phyloP scores from a whole-genome alignment of 352 stramenopile genomes.

The Phytophthora quininea region DNA sequence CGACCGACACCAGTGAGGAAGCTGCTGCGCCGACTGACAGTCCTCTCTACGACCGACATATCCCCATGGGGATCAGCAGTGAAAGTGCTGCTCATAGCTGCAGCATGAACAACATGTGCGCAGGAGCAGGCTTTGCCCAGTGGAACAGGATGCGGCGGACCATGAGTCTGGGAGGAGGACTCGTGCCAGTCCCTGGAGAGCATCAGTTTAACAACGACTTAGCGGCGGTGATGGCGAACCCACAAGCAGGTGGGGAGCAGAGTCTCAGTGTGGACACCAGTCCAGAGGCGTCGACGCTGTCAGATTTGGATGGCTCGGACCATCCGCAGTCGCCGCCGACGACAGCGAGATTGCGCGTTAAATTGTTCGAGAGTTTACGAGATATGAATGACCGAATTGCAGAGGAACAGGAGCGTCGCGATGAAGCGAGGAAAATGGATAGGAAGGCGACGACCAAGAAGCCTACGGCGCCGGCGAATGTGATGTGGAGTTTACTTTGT shows the following conservation, averaged over 20 bases:
- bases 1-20: slow-evolving; percentile 75
- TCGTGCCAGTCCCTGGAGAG: slow-evolving; percentile 49
- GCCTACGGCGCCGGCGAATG: slow-evolving; percentile 28
- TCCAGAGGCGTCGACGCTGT: slow-evolving; percentile 25
- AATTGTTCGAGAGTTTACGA: slow-evolving; percentile 60
- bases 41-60: slow-evolving; percentile 27
- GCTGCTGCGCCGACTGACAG: slow-evolving; percentile 17
- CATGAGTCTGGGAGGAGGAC: slow-evolving; percentile 29
- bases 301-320: slow-evolving; percentile 37
- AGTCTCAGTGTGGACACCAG: slow-evolving; percentile 30
- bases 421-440: slow-evolving; percentile 35
- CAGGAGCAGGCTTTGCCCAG: slow-evolving; percentile 41
- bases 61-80: slow-evolving; percentile 6
- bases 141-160: slow-evolving; percentile 56
- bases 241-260: slow-evolving; percentile 34
- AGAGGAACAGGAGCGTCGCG: slow-evolving; percentile 47
- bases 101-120: slow-evolving; percentile 4
- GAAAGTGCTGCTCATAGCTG: background rate
- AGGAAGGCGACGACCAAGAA: slow-evolving; percentile 35
- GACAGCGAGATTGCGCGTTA: slow-evolving; percentile 59
- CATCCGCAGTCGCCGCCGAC: slow-evolving; percentile 27
- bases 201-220: slow-evolving; percentile 20
- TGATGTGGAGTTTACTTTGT: slow-evolving; percentile 76
- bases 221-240: slow-evolving; percentile 38
- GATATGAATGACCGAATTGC: slow-evolving; percentile 65